Evolutionary conservation across 441 rosid species (phyloP).

Genomic region (Pelargonium cotyledonis): DNA sequence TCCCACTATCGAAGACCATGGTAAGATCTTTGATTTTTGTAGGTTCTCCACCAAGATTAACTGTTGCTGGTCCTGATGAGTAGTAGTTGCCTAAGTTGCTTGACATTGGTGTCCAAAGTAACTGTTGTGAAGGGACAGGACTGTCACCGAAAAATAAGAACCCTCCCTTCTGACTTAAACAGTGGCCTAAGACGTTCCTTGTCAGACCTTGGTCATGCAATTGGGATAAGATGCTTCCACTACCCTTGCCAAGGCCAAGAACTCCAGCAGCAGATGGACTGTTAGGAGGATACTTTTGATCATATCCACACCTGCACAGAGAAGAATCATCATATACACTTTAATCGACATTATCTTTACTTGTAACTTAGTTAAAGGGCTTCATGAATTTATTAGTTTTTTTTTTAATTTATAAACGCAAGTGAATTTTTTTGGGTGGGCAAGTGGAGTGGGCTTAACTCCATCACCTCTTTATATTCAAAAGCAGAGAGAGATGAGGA

Average conservation of each 20-base stretch:
- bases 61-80: conserved; percentile 46
- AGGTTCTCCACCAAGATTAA: conserved; percentile 33
- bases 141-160: conserved; percentile 58
- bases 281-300: conserved; percentile 31
- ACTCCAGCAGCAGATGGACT: conserved; percentile 41
- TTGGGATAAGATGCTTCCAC: conserved; percentile 46
- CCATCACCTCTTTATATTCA: not conserved
- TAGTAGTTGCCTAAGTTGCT: conserved; percentile 39
- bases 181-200: conserved; percentile 47
- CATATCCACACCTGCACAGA: conserved; percentile 46
- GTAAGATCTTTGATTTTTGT: conserved; percentile 42
- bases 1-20: conserved; percentile 52
- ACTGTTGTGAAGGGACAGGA: conserved; percentile 39
- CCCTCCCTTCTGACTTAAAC: conserved; percentile 52
- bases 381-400: not conserved
- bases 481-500: not conserved
- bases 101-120: conserved; percentile 45
- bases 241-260: conserved; percentile 56
- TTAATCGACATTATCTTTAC: not conserved
- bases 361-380: not conserved
- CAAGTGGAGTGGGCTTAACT: not conserved
- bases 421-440: not conserved
- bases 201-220: conserved; percentile 31
- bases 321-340: conserved; percentile 6
- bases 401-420: not conserved